A percentile compares a stretch with the other conserved stretches of the same genome.
These are phyloP conservation scores for Skeletonema costatum DNA, from an alignment of 108 stramenopile species.

Conservation along the genomic window DNA sequence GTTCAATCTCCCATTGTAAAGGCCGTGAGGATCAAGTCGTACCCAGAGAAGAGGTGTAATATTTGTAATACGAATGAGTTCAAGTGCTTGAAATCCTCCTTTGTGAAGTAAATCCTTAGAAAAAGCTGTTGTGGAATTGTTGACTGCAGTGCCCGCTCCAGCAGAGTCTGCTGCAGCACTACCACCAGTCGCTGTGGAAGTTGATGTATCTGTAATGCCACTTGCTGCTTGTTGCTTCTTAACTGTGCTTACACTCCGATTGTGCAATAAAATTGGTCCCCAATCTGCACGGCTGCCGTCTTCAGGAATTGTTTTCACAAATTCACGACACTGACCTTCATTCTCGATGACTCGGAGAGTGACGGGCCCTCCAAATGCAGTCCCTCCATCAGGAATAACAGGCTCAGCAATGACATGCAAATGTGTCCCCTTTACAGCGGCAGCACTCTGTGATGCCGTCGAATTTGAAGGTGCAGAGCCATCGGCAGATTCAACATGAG, in stretches of 20 bases:
- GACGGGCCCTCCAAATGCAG: conserved; percentile 79
- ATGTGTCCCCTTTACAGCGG: conserved; percentile 74
- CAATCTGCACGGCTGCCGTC: conserved; percentile 88
- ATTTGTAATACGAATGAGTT: conserved; percentile 86
- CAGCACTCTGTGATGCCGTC: conserved; percentile 40
- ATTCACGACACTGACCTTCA: conserved; percentile 77
- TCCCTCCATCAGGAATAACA: conserved; percentile 79
- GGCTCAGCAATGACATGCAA: conserved; percentile 79
- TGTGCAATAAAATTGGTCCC: conserved; percentile 80
- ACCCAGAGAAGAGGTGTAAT: conserved; percentile 85
- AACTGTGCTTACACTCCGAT: conserved; percentile 72
- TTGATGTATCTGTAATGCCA: conserved; percentile 43
- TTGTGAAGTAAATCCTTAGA: conserved; percentile 67
- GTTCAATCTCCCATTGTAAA: conserved; percentile 74
- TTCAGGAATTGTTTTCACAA: conserved; percentile 67
- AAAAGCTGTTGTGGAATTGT: conserved; percentile 55
- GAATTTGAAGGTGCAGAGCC: conserved; percentile 40
- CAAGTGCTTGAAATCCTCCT: conserved; percentile 87
- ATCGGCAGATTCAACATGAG: conserved; percentile 76
- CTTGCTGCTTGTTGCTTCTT: conserved; percentile 71
- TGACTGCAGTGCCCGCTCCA: conserved; percentile 30
- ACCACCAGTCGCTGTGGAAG: conserved; percentile 12
- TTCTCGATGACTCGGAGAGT: conserved; percentile 88
- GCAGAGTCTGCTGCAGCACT: conserved; percentile 2
- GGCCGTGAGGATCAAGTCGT: conserved; percentile 81